phyloP scores from a whole-genome alignment of 2,329 filamentous ascomycete genomes.

The Clarireedia homoeocarpa region DNA sequence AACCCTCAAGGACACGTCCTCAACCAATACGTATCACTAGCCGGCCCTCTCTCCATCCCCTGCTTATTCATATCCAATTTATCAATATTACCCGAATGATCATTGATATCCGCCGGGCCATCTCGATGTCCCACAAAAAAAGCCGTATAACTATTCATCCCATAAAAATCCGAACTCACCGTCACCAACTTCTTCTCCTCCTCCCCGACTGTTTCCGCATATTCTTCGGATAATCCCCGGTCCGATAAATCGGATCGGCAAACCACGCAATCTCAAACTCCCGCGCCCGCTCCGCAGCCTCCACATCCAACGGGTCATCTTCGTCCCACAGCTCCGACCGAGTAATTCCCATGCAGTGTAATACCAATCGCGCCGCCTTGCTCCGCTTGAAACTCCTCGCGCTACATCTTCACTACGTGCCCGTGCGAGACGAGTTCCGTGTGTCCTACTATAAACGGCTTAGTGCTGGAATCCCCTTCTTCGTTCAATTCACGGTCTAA shows the following conservation, averaged over 20 bases:
- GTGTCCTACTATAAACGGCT: slow-evolving; percentile 77
- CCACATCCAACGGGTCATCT: slow-evolving; percentile 62
- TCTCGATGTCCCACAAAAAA: slow-evolving; percentile 72
- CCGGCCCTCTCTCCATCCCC: slow-evolving; percentile 65
- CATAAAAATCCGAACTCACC: slow-evolving; percentile 84
- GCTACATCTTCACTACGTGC: slow-evolving; percentile 69
- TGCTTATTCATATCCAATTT: slow-evolving; percentile 61
- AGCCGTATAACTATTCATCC: slow-evolving; percentile 87
- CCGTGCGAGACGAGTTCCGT: slow-evolving; percentile 75
- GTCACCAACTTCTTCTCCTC: slow-evolving; percentile 61
- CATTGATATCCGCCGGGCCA: slow-evolving; percentile 51
- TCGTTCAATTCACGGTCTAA: slow-evolving; percentile 59
- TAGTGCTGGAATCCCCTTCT: slow-evolving; percentile 64
- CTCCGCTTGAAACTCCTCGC: slow-evolving; percentile 67
- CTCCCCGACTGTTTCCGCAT: slow-evolving; percentile 73
- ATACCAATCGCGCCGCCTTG: slow-evolving; percentile 74
- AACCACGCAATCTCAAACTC: slow-evolving; percentile 86
- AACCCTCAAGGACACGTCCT: slow-evolving; percentile 67
- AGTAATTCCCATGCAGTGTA: slow-evolving; percentile 61
- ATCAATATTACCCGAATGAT: slow-evolving; percentile 69
- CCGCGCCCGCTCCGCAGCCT: slow-evolving; percentile 68
- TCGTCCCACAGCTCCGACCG: slow-evolving; percentile 74
- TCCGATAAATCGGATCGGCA: slow-evolving; percentile 69
- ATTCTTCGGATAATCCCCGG: slow-evolving; percentile 72
- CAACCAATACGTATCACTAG: slow-evolving; percentile 77